phyloP scores from a whole-genome alignment of 192 early-diverging fungal species.

The Lobosporangium transversale region DNA sequence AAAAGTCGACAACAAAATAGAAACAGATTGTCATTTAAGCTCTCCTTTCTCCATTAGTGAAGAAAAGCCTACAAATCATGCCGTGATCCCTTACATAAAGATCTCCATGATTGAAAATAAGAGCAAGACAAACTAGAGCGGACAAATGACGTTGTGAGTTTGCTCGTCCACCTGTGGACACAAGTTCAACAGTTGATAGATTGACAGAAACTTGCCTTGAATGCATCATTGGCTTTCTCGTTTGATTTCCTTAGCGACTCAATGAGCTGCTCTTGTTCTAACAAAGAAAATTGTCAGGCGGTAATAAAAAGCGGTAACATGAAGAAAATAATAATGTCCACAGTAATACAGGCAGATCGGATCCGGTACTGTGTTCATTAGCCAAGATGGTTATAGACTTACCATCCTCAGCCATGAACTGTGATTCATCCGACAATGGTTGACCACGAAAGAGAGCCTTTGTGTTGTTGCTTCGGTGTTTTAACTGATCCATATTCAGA shows the following conservation, averaged over 20 bases:
- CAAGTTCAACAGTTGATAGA: too few relatives aligned
- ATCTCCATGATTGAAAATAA: constrained; percentile 35
- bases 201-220: constrained; percentile 40
- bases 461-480: constrained; percentile 13
- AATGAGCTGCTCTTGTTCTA: constrained; percentile 46
- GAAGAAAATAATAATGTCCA: too few relatives aligned
- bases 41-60: too few relatives aligned
- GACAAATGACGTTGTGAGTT: background rate
- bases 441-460: constrained; percentile 21
- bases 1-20: too few relatives aligned
- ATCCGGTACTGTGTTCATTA: too few relatives aligned
- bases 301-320: too few relatives aligned
- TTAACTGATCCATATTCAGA: constrained; percentile 30
- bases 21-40: too few relatives aligned
- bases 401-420: constrained; percentile 45
- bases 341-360: too few relatives aligned
- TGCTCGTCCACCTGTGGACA: too few relatives aligned
- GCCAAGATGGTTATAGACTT: too few relatives aligned
- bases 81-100: constrained; percentile 25
- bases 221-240: constrained; percentile 27
- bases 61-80: background rate
- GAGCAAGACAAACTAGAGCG: constrained; percentile 19
- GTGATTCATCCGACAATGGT: background rate
- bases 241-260: constrained; percentile 28
- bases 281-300: too few relatives aligned